Evolutionary conservation across 352 stramenopile genomes (phyloP).

Genomic region (Phytophthora cryptogea): DNA sequence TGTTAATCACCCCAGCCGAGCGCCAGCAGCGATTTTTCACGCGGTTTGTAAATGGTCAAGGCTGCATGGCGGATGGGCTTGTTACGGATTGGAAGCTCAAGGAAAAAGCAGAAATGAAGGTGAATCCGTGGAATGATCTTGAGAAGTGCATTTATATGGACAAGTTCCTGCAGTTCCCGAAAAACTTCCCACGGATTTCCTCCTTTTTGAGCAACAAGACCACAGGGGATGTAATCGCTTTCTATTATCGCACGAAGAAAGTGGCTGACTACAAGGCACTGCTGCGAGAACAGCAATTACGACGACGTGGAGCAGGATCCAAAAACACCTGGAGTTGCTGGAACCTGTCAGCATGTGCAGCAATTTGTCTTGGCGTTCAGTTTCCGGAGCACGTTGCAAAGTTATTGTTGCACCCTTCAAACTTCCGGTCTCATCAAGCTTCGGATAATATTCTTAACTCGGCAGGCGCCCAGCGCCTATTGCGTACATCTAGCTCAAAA

Average conservation of each 20-base stretch:
- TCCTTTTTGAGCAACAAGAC: constrained; percentile 95
- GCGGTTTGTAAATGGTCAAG: constrained; percentile 58
- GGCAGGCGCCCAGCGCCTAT: constrained; percentile 56
- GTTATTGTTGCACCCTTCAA: constrained; percentile 74
- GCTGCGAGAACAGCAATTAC: constrained; percentile 88
- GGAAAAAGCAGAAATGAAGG: constrained; percentile 71
- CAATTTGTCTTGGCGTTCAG: constrained; percentile 83
- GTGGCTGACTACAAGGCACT: constrained; percentile 97
- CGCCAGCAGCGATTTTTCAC: constrained; percentile 57
- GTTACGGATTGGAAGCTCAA: constrained; percentile 65
- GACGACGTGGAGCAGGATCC: constrained; percentile 75
- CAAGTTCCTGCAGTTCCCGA: constrained; percentile 98
- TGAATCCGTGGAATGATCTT: constrained; percentile 97
- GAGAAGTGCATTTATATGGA: constrained; percentile 99
- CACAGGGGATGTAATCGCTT: constrained; percentile 96
- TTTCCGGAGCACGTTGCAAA: constrained; percentile 73
- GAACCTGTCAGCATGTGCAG: constrained; percentile 81
- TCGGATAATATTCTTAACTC: constrained; percentile 88
- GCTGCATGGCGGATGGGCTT: constrained; percentile 68
- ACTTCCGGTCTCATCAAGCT: constrained; percentile 86
- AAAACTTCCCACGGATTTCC: constrained; percentile 98
- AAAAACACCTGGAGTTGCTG: constrained; percentile 92
- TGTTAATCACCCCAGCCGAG: constrained; percentile 71
- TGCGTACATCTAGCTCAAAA: constrained; percentile 34
- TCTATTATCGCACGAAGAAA: constrained; percentile 99